Percentiles rank a stretch among this genome's conserved stretches.
Evolutionary conservation across 1,284 basidiomycete genomes (phyloP).

Genomic region (Malassezia yamatoensis): DNA sequence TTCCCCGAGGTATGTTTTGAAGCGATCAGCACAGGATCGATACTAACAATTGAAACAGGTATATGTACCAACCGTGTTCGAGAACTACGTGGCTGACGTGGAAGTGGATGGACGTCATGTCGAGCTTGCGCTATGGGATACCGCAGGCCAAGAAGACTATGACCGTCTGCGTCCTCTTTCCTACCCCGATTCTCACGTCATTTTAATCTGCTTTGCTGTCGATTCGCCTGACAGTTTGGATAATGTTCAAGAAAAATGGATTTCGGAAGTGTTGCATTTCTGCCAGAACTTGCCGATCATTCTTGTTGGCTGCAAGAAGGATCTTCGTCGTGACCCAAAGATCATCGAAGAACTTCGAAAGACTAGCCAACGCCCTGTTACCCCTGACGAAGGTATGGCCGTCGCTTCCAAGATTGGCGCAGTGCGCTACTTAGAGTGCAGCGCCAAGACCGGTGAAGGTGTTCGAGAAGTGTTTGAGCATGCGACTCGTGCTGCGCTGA

Average conservation of each 20-base stretch:
- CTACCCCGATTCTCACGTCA: conserved; percentile 84
- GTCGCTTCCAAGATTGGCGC: conserved; percentile 81
- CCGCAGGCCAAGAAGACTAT: conserved; percentile 73
- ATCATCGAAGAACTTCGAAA: conserved; percentile 48
- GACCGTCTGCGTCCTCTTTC: conserved; percentile 56
- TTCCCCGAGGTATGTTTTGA: conserved; percentile 68
- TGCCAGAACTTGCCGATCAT: conserved; percentile 76
- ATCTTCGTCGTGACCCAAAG: conserved; percentile 47
- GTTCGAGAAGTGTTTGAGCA: conserved; percentile 86
- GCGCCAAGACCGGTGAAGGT: conserved; percentile 75
- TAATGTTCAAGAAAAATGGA: conserved; percentile 96
- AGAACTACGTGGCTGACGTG: conserved; percentile 78
- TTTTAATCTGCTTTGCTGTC: conserved; percentile 84
- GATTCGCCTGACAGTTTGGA: conserved; percentile 84
- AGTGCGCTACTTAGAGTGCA: conserved; percentile 79
- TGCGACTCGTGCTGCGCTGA: conserved; percentile 68
- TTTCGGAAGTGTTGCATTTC: conserved; percentile 86
- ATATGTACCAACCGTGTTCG: conserved; percentile 85
- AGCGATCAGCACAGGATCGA: not conserved
- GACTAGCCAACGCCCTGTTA: conserved; percentile 46
- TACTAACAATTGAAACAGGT: conserved; percentile 54
- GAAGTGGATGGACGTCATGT: conserved; percentile 84
- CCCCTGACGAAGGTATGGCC: conserved; percentile 58
- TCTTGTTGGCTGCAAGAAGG: conserved; percentile 78
- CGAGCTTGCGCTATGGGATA: conserved; percentile 89